phyloP scores from a whole-genome alignment of 2,329 filamentous ascomycete genomes.

The Nemania serpens region DNA sequence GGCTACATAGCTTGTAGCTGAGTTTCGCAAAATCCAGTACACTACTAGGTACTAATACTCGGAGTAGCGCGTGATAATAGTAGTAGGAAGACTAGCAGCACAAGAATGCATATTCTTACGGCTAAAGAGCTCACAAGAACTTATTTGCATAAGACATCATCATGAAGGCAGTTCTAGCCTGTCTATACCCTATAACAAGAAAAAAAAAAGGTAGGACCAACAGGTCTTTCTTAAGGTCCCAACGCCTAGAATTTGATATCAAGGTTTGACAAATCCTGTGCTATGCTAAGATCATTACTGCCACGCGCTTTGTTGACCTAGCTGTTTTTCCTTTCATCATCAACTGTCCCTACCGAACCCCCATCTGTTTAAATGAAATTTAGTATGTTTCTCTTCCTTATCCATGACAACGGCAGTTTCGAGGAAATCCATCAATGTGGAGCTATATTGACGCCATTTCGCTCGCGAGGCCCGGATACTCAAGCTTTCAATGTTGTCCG shows the following conservation, averaged over 20 bases:
- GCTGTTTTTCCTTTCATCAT: conserved; percentile 20
- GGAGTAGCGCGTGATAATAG: too few species aligned
- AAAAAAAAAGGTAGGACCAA: conserved; percentile 5
- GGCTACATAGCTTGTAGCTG: too few species aligned
- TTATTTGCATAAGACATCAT: conserved; percentile 4
- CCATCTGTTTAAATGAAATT: conserved; percentile 1
- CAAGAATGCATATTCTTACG: not conserved
- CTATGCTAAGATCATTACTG: conserved; percentile 24
- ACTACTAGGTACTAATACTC: too few species aligned
- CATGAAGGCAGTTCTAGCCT: not conserved
- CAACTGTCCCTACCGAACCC: conserved; percentile 7
- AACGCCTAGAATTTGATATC: conserved; percentile 17
- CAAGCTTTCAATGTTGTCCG: not conserved
- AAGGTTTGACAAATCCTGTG: conserved; percentile 18
- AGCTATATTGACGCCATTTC: conserved; percentile 1
- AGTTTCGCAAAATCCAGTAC: too few species aligned
- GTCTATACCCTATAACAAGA: conserved; percentile 12
- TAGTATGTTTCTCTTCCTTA: not conserved
- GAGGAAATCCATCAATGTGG: conserved; percentile 5
- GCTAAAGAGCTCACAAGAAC: not conserved
- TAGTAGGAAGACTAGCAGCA: not conserved
- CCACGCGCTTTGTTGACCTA: conserved; percentile 20
- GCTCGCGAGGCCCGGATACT: not conserved
- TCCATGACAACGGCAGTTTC: conserved; percentile 2
- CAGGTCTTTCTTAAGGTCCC: conserved; percentile 10